phyloP scores from a whole-genome alignment of 2,329 filamentous ascomycete genomes.

The Aspergillus jensenii region DNA sequence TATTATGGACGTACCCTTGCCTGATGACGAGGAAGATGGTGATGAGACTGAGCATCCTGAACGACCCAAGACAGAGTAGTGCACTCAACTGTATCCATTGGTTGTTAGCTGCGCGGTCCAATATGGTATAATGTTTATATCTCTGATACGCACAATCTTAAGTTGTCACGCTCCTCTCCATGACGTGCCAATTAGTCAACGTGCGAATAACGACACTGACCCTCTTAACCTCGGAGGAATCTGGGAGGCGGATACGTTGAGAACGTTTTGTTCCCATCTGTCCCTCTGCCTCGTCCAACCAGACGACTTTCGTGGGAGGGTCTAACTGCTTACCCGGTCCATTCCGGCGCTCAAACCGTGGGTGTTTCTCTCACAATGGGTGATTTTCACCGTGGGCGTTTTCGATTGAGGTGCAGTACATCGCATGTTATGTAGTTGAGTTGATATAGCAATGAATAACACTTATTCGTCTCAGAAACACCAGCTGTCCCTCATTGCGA shows the following conservation, averaged over 20 bases:
- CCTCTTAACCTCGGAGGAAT: conserved; percentile 33
- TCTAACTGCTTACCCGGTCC: conserved; percentile 29
- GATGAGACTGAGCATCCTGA: conserved; percentile 40
- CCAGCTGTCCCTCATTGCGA: neutral
- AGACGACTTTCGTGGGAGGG: conserved; percentile 29
- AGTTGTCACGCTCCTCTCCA: conserved; percentile 84
- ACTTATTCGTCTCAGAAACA: neutral
- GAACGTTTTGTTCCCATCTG: conserved; percentile 36
- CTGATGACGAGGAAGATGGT: conserved; percentile 59
- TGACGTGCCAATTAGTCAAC: conserved; percentile 95
- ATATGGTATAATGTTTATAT: neutral
- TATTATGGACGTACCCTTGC: conserved; percentile 70
- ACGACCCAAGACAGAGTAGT: conserved; percentile 31
- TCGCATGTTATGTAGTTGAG: conserved; percentile 10
- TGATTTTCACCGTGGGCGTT: conserved; percentile 23
- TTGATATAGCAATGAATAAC: conserved; percentile 9
- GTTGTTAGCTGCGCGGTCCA: neutral
- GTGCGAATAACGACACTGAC: conserved; percentile 71
- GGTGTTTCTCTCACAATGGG: neutral
- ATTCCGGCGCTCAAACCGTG: conserved; percentile 23
- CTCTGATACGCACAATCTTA: conserved; percentile 76
- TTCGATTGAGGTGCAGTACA: conserved; percentile 34
- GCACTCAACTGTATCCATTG: neutral
- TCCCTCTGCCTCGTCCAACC: conserved; percentile 24
- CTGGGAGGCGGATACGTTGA: conserved; percentile 26